Evolutionary conservation across 2,329 filamentous ascomycete species (phyloP).

Genomic region (Stachybotrys chartarum): DNA sequence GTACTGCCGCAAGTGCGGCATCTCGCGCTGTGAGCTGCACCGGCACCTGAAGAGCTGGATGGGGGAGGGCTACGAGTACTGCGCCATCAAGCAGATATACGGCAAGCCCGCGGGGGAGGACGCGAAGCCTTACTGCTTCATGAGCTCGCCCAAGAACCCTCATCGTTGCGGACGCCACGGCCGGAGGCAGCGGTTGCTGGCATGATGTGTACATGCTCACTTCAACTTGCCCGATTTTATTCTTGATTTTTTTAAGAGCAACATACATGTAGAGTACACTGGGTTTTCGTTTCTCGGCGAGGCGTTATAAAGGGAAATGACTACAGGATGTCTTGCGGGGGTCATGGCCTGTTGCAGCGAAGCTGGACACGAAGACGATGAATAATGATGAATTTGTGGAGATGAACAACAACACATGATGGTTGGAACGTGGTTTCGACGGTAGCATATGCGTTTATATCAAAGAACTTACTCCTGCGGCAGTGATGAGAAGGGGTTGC

Average conservation of each 20-base stretch:
- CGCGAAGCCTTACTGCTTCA: conserved; percentile 47
- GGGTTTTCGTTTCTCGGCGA: not conserved
- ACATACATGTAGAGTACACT: not conserved
- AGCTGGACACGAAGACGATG: no score
- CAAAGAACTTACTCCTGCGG: no score
- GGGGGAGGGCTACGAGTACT: conserved; percentile 50
- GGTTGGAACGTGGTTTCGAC: no score
- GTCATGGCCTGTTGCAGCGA: not conserved
- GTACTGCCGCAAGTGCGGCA: conserved; percentile 55
- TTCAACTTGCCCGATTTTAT: no score
- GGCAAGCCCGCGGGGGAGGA: conserved; percentile 39
- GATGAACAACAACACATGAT: no score
- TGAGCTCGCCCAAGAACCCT: conserved; percentile 52
- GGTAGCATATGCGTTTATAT: no score
- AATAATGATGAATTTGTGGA: no score
- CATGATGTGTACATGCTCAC: no score
- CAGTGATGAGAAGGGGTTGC: no score
- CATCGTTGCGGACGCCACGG: conserved; percentile 51
- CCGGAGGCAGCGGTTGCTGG: conserved; percentile 4
- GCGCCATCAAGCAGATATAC: conserved; percentile 51
- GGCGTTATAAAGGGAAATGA: not conserved
- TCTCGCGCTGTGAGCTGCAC: conserved; percentile 55
- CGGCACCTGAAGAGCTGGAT: conserved; percentile 55
- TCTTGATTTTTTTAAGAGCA: no score
- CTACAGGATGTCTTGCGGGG: not conserved